Evolutionary conservation across 2,329 filamentous ascomycete species (phyloP), one percentile per base, ranked within the genome.

Genomic region (Trichoderma endophyticum): DNA sequence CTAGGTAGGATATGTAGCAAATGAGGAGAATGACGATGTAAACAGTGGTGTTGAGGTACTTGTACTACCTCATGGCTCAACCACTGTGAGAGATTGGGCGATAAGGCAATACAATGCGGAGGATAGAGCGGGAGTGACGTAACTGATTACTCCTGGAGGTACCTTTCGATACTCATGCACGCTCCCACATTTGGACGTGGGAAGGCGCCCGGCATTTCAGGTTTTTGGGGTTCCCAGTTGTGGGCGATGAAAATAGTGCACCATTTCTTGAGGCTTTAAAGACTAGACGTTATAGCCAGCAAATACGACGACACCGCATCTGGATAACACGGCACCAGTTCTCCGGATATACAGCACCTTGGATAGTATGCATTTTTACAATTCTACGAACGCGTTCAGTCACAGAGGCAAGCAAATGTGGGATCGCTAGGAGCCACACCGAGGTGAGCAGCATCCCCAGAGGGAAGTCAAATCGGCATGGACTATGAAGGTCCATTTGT

Each of bases 401-500:
- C 56, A 56, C 56, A 28, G 2, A 21, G 4, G 51, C n/a, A 48
- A 48, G 62, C 14, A 71, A 56, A 84, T 86, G 82, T 86, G 75
- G 85, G 84, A 83, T 78, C 84, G 78, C 84, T 79, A 75, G 85
- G 85, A 86, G 85, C 85, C 85, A 82, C 84, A 83, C 83, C 84
- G 81, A 81, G 80, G 84, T 86, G 76, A 76, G 73, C 72, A 75
- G 75, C 62, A 68, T 73, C 51, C 70, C 72, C 71, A 14, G 36
- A 64, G 65, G 32, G 60, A 64, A 59, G 70, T 39, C 70, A 81
- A 80, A 83, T 82, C 80, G 84, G 80, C 84, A 80, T 77, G 85
- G 85, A 86, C 85, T 86, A 86, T 86, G 85, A 86, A 85, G 84
- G 84, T 82, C 84, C 85, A 63, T 79, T 75, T 68, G 76, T 86